Evolutionary conservation across 768 basidiomycete genomes (phyloP).

Genomic region (Udeniomyces megalosporus): DNA sequence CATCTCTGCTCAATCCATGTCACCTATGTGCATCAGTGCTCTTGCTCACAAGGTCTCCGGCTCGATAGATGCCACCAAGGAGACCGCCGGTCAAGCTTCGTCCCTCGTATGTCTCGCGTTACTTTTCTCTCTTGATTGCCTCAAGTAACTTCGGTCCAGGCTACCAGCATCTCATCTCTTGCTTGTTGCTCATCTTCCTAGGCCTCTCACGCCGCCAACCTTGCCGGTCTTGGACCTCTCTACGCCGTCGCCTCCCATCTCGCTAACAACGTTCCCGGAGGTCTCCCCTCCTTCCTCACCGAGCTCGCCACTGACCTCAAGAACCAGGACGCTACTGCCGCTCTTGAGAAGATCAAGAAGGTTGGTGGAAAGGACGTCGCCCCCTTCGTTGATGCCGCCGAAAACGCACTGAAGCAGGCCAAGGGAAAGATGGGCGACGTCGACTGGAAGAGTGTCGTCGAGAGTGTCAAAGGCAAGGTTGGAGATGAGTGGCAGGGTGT

Average conservation of each 20-base stretch:
- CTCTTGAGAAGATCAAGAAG: conserved; percentile 25
- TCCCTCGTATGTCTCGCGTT: conserved; percentile 1
- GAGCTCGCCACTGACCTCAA: conserved; percentile 18
- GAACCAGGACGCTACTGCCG: conserved; percentile 24
- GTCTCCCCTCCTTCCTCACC: conserved; percentile 24
- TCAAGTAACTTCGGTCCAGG: not conserved
- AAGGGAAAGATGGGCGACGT: conserved; percentile 25
- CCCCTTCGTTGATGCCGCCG: conserved; percentile 24
- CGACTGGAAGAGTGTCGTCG: conserved; percentile 25
- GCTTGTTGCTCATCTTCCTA: conserved; percentile 18
- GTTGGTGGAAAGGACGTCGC: conserved; percentile 26
- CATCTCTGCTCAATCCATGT: not conserved
- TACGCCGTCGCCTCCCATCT: conserved; percentile 6
- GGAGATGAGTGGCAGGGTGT: conserved; percentile 22
- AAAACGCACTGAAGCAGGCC: conserved; percentile 26
- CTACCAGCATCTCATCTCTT: conserved; percentile 14
- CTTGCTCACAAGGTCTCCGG: conserved; percentile 21
- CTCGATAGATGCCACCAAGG: conserved; percentile 20
- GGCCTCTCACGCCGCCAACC: conserved; percentile 16
- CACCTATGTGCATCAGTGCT: conserved; percentile 17
- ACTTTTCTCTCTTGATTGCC: not conserved
- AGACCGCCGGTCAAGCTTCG: conserved; percentile 15
- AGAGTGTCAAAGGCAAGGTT: conserved; percentile 24
- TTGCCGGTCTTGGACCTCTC: conserved; percentile 13
- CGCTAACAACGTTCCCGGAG: conserved; percentile 19